phyloP scores from a whole-genome alignment of 1,139 yeast genomes.

The Hyphopichia pseudoburtonii region DNA sequence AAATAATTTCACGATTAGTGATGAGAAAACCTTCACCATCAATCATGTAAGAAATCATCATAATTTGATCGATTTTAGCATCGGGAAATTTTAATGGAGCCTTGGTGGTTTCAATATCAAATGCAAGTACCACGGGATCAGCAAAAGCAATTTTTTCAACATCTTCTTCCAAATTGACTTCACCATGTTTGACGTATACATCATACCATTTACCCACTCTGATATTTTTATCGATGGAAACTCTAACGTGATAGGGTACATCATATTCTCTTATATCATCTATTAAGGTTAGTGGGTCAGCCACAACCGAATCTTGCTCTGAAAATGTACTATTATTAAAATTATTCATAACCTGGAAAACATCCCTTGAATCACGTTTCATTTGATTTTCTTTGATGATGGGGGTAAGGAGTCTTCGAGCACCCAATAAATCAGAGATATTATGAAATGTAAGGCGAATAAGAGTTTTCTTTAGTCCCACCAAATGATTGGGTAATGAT shows the following conservation, averaged over 20 bases:
- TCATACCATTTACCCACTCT: conserved; percentile 97
- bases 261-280: conserved; percentile 90
- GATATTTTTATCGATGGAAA: conserved; percentile 80
- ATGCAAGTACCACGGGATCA: conserved; percentile 95
- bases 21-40: conserved; percentile 96
- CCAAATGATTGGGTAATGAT: conserved; percentile 76
- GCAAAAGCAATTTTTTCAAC: conserved; percentile 87
- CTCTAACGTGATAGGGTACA: conserved; percentile 95
- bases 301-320: conserved; percentile 13
- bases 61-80: conserved; percentile 85
- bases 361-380: conserved; percentile 65
- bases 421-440: conserved; percentile 69
- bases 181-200: conserved; percentile 64
- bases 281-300: conserved; percentile 64
- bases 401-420: conserved; percentile 69
- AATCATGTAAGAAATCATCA: conserved; percentile 99
- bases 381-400: conserved; percentile 67
- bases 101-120: conserved; percentile 97
- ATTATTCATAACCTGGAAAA: conserved; percentile 58
- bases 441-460: conserved; percentile 75
- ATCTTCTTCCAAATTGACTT: conserved; percentile 58
- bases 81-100: conserved; percentile 97
- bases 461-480: conserved; percentile 69
- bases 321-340: conserved; percentile 23
- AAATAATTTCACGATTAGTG: conserved; percentile 90